Base-by-base conservation (phyloP, 129 eudicot species). In the Pulicaria dysenterica region DNA sequence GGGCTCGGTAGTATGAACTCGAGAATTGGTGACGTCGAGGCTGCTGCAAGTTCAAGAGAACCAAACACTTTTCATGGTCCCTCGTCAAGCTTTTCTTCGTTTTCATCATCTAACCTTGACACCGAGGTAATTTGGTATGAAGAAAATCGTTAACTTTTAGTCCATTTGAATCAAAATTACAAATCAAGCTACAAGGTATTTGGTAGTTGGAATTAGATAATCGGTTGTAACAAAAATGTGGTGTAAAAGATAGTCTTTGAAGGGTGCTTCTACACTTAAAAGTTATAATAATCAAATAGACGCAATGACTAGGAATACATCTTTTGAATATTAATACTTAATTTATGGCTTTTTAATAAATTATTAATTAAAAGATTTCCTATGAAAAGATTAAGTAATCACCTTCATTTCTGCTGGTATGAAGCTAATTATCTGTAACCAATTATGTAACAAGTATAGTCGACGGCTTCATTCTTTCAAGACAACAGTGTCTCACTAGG, bases 71-170 rank as follows among this genome's bases (percentile, higher is more conserved):
- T 60, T 34, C 89, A 71, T 63, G 81, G 66, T 53, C 85, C 83
- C 15, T 85, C 92, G 0, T 82, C 84, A 45, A 88, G 95, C 24
- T 91, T 91, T 83, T 86, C 97, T 36, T 91, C 95, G 3, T 91
- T 85, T 60, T 68, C 97, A 13, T 88, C 97, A 59, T 91, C 97
- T 75, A 85, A 84, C 78, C 87, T 91, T 37, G 97, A 91, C 65
- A 91, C 95, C 5, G 95, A 88, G 97, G 95, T 91, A 77, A 36
- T 56, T 67, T 37, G 5, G 8, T 37, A 31, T 3, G 47, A 50
- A 8, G 12, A 46, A 56, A 62, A 48, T 41, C 46, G 48, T 6
- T 69, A 17, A 3, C 47, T 17, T 56, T 24, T 24, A 24, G 31
- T 24, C 31, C 31, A 24, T 19, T 43, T 8, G 3, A 69, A 36